Evolutionary conservation across 192 early-diverging fungal species (phyloP).

Genomic region (Rhizophagus prolifer): DNA sequence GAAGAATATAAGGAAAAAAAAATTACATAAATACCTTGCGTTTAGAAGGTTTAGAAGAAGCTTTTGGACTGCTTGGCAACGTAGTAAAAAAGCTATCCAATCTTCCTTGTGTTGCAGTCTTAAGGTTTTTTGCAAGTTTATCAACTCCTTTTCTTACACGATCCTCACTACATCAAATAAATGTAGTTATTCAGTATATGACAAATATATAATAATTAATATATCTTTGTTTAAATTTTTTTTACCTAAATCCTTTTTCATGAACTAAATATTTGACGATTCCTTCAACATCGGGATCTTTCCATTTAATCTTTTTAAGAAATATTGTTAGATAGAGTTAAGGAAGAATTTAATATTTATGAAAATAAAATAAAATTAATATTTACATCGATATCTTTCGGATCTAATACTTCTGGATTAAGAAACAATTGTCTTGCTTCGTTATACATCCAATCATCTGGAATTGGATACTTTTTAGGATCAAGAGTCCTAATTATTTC

Average conservation of each 20-base stretch:
- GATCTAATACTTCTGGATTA: slow-evolving; percentile 75
- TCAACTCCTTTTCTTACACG: slow-evolving; percentile 78
- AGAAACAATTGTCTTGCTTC: slow-evolving; percentile 88
- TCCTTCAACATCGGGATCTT: slow-evolving; percentile 74
- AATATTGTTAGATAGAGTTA: slow-evolving; percentile 2
- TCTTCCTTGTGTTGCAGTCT: slow-evolving; percentile 84
- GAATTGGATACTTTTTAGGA: slow-evolving; percentile 75
- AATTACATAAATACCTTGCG: slow-evolving; percentile 36
- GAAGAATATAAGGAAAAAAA: not conserved
- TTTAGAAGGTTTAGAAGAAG: slow-evolving; percentile 27
- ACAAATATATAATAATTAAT: not conserved
- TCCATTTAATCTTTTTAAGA: slow-evolving; percentile 62
- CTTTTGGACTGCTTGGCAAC: slow-evolving; percentile 32
- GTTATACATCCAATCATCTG: slow-evolving; percentile 86
- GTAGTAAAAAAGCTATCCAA: slow-evolving; percentile 90
- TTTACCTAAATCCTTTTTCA: slow-evolving; percentile 93
- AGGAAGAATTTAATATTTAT: not conserved
- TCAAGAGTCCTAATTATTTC: slow-evolving; percentile 72
- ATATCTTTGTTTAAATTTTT: not conserved
- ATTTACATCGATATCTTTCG: slow-evolving; percentile 65
- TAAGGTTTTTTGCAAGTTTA: slow-evolving; percentile 76
- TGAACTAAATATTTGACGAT: slow-evolving; percentile 84
- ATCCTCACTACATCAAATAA: slow-evolving; percentile 65
- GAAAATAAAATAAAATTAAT: not conserved
- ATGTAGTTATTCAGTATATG: too few relatives aligned